Conservation (phyloP, 495 filamentous ascomycete genomes). For the Endocarpon pusillum region DNA sequence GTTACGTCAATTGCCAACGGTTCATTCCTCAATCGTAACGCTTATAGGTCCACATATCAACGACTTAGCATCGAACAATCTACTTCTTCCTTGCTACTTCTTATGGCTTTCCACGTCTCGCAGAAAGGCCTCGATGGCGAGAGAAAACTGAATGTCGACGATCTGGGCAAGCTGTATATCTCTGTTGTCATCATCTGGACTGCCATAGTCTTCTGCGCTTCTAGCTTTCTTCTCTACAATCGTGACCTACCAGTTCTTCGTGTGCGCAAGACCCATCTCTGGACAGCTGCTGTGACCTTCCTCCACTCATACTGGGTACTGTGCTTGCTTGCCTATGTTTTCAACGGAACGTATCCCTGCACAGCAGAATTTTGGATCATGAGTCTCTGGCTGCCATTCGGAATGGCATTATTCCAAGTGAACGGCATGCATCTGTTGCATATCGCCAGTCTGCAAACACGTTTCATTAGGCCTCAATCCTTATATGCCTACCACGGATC, state of each 20-base stretch:
- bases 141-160: constrained; percentile 22
- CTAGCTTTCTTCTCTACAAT: constrained; percentile 34
- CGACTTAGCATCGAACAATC: too few relatives aligned
- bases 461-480: constrained; percentile 14
- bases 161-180: constrained; percentile 26
- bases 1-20: too few relatives aligned
- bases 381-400: constrained; percentile 51
- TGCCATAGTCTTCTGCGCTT: constrained; percentile 29
- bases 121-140: too few relatives aligned
- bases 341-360: constrained; percentile 42
- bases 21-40: too few relatives aligned
- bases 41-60: too few relatives aligned
- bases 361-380: constrained; percentile 55
- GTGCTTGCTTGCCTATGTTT: constrained; percentile 40
- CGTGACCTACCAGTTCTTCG: constrained; percentile 42
- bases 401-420: constrained; percentile 56
- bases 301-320: constrained; percentile 48
- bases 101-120: too few relatives aligned
- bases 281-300: constrained; percentile 37
- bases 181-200: constrained; percentile 37
- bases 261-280: constrained; percentile 42
- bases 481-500: background rate
- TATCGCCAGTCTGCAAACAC: constrained; percentile 36
- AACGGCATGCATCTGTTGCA: constrained; percentile 49
- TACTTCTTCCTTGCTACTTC: too few relatives aligned